Evolutionary conservation across 2,329 filamentous ascomycete genomes (phyloP), one percentile per base, ranked within the genome.

Genomic region (Arachnopeziza araneosa): DNA sequence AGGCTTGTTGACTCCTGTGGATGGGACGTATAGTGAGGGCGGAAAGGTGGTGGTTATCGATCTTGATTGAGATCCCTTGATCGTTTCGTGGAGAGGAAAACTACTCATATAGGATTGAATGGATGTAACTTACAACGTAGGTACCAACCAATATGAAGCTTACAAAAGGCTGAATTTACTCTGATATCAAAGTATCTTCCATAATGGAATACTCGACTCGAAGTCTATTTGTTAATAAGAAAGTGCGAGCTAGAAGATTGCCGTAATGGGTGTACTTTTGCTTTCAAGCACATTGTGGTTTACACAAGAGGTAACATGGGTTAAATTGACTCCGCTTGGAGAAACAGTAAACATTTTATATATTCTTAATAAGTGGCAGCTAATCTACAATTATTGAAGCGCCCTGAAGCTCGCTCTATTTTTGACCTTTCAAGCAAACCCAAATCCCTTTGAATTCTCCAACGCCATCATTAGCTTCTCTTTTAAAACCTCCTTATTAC

Each of bases 361-460:
- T 44, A 7, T 14, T 44, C 12, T 14, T 44, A 44, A 44, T 14
- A 44, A 44, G 6, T 44, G 17, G 4, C 36, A 44, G 17, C 36
- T 44, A 44, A 17, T 44, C 36, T 44, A 44, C 36, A 44, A 17
- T 4, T 44, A 44, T 44, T 19, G 17, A 44, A 44, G 17, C 36
- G 36, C 36, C 36, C 26, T 30, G 36, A 44, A 14, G 36, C 36
- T 44, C 36, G 36, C 36, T 44, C 36, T 44, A 32, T 54, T 54
- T 54, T 54, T 17, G 24, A 50, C 44, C 55, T 14, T 50, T 55
- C 61, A 93, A 64, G 88, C 86, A 78, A 90, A 89, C 23, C 93
- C 95, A 77, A 98, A 98, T 0, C 95, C 93, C 70, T 89, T 87
- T 8, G 89, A 86, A 74, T 97, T 95, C 75, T 93, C 85, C 70